A percentile compares a stretch with the other conserved stretches of the same genome.
phyloP scores from a whole-genome alignment of 192 early-diverging fungal genomes.

The Pecoramyces ruminantium region DNA sequence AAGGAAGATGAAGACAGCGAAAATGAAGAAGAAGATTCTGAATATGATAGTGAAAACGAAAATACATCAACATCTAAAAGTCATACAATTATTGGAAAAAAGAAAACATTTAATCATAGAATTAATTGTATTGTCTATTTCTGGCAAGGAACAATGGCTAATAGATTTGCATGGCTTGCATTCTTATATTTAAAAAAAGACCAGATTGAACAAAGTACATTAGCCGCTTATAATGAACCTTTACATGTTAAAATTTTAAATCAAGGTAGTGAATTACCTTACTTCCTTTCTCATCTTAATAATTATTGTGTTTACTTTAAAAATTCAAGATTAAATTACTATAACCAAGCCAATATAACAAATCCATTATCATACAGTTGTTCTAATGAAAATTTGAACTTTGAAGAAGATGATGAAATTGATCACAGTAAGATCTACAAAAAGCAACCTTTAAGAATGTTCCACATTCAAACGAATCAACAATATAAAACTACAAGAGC shows the following conservation, averaged over 20 bases:
- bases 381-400: neutral
- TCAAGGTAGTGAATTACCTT: neutral
- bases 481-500: conserved; percentile 23
- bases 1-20: neutral
- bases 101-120: neutral
- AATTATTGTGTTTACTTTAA: neutral
- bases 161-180: neutral
- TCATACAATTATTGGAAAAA: neutral
- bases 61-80: neutral
- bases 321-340: neutral
- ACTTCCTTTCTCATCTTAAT: neutral
- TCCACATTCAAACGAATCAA: conserved; percentile 26
- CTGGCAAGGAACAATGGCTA: neutral
- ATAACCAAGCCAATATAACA: neutral
- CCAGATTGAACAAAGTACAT: neutral
- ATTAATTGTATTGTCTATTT: neutral
- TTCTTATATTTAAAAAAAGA: neutral
- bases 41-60: neutral
- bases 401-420: neutral
- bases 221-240: neutral
- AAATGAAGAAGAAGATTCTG: neutral
- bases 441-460: conserved; percentile 5
- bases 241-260: neutral
- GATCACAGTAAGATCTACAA: neutral
- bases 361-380: neutral